Base-by-base conservation (phyloP, 257 asterid genomes). In the Parsonsia alboflavescens region DNA sequence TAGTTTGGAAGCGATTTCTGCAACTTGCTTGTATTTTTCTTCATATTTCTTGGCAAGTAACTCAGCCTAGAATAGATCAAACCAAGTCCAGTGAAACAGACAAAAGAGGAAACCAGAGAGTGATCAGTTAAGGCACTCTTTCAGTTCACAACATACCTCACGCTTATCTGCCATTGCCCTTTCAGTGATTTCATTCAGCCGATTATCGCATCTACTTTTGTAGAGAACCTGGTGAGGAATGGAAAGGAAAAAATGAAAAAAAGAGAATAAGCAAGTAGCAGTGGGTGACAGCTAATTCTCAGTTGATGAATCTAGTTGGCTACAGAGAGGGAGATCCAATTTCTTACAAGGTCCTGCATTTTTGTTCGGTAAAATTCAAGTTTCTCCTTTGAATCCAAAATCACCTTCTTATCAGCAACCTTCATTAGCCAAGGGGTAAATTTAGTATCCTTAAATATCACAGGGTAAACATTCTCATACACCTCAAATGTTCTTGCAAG, bases 271-370 rank as follows among this genome's bases (percentile, higher is more conserved):
- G 36, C n/a, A n/a, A n/a, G n/a, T n/a, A n/a, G n/a, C n/a, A 63
- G 53, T 19, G 50, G 52, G 74, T 46, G 64, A 22, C 17, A 33
- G 39, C 33, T n/a, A 33, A 71, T 61, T 22, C 9, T 19, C 56
- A 72, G 56, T 39, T 17, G 17, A 57, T 70, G 30, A 68, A 72
- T 67, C 76, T 26, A 16, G 48, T 52, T 11, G 49, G 71, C 53
- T 4, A 71, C 9, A 67, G 54, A 63, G 48, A 59, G 8, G 73
- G 65, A 67, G 45, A n/a, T 50, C 15, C 24, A 76, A 75, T 72
- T 77, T 83, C 98, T 87, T 85, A 95, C 99, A 78, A 95, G 97
- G 81, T 95, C 99, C 90, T 92, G 99, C 99, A 95, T 95, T 86
- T 89, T 95, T 77, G 89, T 83, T 80, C 99, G 78, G 82, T 95